Evolutionary conservation across 495 filamentous ascomycete genomes (phyloP), one percentile per base, ranked within the genome.

Genomic region (Pyronema domesticum): DNA sequence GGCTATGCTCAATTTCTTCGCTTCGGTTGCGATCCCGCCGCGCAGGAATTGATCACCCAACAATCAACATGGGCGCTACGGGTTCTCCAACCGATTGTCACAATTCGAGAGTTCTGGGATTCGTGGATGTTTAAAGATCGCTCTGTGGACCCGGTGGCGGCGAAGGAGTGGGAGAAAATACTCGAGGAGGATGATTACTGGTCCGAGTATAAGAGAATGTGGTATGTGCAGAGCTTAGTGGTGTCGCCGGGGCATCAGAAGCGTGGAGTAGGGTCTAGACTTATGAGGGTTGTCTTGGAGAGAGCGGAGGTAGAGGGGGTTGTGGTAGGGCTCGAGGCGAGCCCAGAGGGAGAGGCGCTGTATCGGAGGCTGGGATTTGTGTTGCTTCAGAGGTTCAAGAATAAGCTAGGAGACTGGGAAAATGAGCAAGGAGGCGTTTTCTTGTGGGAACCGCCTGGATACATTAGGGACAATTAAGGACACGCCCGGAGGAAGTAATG

Each of bases 331-430:
- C 33, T 60, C 15, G 58, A 53, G 36, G 58, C 56, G 0, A 58
- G 55, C 19, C 40, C 43, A 1, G 18, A 54, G 42, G 58, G 58
- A 3, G 56, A 54, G 51, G 34, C 18, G 11, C 14, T 60, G 37
- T 60, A 60, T 55, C 7, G 53, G 14, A 35, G 54, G 33, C 65
- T 71, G 65, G 69, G 73, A 63, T 76, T 53, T 43, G 23, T n/a
- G 37, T 37, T 53, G 50, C 19, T 13, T 35, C 7, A 19, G n/a
- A 18, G 15, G 50, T 53, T 53, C 42, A 19, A 18, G 6, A 9
- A 40, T 8, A 33, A 35, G 34, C 23, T 35, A 18, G 50, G 50
- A 9, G 23, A 30, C 23, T 30, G 23, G 23, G 48, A 51, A 33
- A 33, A 51, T 6, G 50, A 53, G 11, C n/a, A 37, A 8, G 50